phyloP scores from a whole-genome alignment of 306 rosid genomes.

The Cyclanthera cordifolia region DNA sequence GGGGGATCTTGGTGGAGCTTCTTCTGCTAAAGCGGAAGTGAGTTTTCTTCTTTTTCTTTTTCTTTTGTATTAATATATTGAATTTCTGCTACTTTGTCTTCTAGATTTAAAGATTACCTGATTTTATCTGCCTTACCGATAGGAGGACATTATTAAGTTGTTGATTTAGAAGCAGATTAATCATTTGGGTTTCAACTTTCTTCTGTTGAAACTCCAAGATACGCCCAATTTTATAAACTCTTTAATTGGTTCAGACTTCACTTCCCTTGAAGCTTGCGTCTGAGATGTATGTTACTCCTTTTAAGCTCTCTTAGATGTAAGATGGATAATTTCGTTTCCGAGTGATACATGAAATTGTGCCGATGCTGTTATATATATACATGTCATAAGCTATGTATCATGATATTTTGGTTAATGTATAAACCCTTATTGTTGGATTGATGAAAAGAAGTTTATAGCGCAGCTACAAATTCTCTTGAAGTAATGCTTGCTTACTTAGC shows the following conservation, averaged over 20 bases:
- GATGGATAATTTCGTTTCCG: neutral
- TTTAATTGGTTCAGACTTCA: too few species aligned
- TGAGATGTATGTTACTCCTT: too few species aligned
- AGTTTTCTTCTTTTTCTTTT: neutral
- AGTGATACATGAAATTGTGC: neutral
- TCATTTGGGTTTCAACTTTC: neutral
- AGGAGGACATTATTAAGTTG: neutral
- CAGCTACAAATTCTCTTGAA: neutral
- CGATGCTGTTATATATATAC: neutral
- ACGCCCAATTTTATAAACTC: too few species aligned
- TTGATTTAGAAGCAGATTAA: neutral
- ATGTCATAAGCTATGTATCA: neutral
- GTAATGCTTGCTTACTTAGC: neutral
- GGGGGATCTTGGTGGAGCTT: conserved; percentile 92
- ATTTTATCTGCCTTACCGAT: neutral
- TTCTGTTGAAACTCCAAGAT: too few species aligned
- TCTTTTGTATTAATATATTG: neutral
- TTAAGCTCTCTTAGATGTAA: too few species aligned
- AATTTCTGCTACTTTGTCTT: neutral
- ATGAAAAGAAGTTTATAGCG: neutral
- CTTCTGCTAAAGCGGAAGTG: conserved; percentile 76
- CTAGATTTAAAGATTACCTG: neutral
- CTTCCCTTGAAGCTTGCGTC: too few species aligned
- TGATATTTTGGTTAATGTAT: neutral
- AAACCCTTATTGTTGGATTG: neutral